These are phyloP conservation scores for Trifolium fragiferum DNA, from an alignment of 306 rosid genomes.

Conservation along the genomic window DNA sequence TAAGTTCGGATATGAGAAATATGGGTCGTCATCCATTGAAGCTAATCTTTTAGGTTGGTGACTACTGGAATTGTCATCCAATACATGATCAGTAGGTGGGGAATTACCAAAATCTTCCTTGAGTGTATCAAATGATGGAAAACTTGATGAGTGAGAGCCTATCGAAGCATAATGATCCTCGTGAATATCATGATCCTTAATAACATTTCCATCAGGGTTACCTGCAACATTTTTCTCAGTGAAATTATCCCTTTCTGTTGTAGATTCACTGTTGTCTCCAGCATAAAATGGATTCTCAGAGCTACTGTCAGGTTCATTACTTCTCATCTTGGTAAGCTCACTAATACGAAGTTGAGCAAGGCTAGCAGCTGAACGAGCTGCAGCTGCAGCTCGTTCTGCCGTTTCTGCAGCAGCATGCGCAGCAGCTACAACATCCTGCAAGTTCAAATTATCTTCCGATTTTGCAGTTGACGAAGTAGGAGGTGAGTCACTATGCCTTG, in stretches of 20 bases:
- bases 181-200: slow-evolving; percentile 40
- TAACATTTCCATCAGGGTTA: slow-evolving; percentile 27
- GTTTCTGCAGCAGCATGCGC: slow-evolving; percentile 94
- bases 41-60: slow-evolving; percentile 71
- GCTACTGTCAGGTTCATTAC: slow-evolving; percentile 47
- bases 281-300: slow-evolving; percentile 70
- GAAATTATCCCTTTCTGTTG: slow-evolving; percentile 42
- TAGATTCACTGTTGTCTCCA: slow-evolving; percentile 40
- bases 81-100: slow-evolving; percentile 42
- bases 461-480: slow-evolving; percentile 35
- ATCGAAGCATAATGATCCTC: slow-evolving; percentile 46
- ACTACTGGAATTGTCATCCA: slow-evolving; percentile 40
- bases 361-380: slow-evolving; percentile 91
- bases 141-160: slow-evolving; percentile 51
- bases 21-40: slow-evolving; percentile 83
- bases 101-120: slow-evolving; percentile 55
- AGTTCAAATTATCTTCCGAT: slow-evolving; percentile 58
- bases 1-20: slow-evolving; percentile 81
- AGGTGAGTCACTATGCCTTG: slow-evolving; percentile 40
- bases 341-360: slow-evolving; percentile 77
- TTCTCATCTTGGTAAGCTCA: slow-evolving; percentile 74
- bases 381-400: slow-evolving; percentile 91
- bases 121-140: slow-evolving; percentile 47
- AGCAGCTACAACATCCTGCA: slow-evolving; percentile 90
- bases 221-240: slow-evolving; percentile 41